A percentile compares a stretch with the other conserved stretches of the same genome.
These are phyloP conservation scores for Pinus taeda DNA, from an alignment of 75 land plant species.

Conservation along the genomic window DNA sequence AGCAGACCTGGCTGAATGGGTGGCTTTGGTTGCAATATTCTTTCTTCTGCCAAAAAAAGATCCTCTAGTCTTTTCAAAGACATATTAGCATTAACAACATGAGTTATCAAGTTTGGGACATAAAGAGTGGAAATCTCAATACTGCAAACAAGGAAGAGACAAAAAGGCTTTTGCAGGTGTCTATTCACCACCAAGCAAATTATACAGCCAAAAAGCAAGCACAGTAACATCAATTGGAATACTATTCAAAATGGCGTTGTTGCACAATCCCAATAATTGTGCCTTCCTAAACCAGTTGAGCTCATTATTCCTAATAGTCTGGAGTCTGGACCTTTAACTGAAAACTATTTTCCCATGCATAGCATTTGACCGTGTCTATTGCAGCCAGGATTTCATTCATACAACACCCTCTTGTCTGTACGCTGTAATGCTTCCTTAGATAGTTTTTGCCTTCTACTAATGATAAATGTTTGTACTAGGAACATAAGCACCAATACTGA, in stretches of 20 bases:
- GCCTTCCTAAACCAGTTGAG: constrained; percentile 90
- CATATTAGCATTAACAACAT: constrained; percentile 88
- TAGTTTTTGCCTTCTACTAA: too few relatives aligned
- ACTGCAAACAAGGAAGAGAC: constrained; percentile 93
- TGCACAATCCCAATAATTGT: constrained; percentile 66
- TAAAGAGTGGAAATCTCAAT: constrained; percentile 79
- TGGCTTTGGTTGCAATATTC: constrained; percentile 70
- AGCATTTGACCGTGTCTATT: constrained; percentile 44
- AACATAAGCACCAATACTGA: constrained; percentile 72
- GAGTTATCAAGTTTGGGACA: constrained; percentile 93
- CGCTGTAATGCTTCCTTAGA: too few relatives aligned
- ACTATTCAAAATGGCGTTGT: constrained; percentile 79
- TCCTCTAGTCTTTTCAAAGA: constrained; percentile 87
- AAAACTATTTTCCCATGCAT: constrained; percentile 96
- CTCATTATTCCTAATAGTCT: constrained; percentile 66
- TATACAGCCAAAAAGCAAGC: constrained; percentile 76
- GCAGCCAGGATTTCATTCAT: too few relatives aligned
- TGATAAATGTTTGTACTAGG: constrained; percentile 58
- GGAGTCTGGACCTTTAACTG: constrained; percentile 73
- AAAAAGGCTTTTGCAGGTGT: constrained; percentile 96
- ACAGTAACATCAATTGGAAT: constrained; percentile 88
- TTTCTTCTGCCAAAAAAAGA: constrained; percentile 71
- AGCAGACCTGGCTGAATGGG: constrained; percentile 65
- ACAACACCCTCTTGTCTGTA: too few relatives aligned
- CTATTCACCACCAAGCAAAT: constrained; percentile 77